A percentile compares a stretch with the other conserved stretches of the same genome.
These are phyloP conservation scores for Tolypocladium album DNA, from an alignment of 2,329 filamentous ascomycete genomes.

Conservation along the genomic window DNA sequence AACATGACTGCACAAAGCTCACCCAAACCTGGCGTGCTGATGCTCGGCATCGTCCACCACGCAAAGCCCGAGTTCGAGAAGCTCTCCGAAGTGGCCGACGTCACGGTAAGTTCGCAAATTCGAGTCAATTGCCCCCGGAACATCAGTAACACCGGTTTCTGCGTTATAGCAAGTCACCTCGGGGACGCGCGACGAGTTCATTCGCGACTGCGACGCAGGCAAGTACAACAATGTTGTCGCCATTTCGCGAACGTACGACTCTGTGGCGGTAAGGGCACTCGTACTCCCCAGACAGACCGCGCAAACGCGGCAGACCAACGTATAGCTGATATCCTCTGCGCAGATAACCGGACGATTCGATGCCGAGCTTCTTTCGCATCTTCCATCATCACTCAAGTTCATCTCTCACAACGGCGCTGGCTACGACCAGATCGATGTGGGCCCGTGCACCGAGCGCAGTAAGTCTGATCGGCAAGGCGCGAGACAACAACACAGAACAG, in stretches of 20 bases:
- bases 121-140: neutral
- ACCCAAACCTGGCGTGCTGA: slow-evolving; percentile 6
- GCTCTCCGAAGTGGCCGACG: slow-evolving; percentile 7
- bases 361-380: slow-evolving; percentile 42
- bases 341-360: slow-evolving; percentile 51
- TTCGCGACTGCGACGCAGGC: slow-evolving; percentile 42
- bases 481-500: accelerated
- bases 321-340: neutral
- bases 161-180: slow-evolving; percentile 5
- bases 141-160: neutral
- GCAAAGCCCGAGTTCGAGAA: slow-evolving; percentile 8
- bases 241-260: slow-evolving; percentile 44
- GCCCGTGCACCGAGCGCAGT: slow-evolving; percentile 39
- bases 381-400: slow-evolving; percentile 29
- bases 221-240: slow-evolving; percentile 45
- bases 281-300: neutral
- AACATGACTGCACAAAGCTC: neutral
- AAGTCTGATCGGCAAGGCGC: neutral
- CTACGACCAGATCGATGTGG: slow-evolving; percentile 60
- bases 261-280: slow-evolving; percentile 2
- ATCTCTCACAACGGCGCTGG: slow-evolving; percentile 36
- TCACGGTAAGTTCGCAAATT: slow-evolving; percentile 3
- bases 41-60: slow-evolving; percentile 9
- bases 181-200: slow-evolving; percentile 7
- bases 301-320: too few relatives aligned